Conservation (phyloP, 768 basidiomycete species). For the Fistulinella prunicolor region DNA sequence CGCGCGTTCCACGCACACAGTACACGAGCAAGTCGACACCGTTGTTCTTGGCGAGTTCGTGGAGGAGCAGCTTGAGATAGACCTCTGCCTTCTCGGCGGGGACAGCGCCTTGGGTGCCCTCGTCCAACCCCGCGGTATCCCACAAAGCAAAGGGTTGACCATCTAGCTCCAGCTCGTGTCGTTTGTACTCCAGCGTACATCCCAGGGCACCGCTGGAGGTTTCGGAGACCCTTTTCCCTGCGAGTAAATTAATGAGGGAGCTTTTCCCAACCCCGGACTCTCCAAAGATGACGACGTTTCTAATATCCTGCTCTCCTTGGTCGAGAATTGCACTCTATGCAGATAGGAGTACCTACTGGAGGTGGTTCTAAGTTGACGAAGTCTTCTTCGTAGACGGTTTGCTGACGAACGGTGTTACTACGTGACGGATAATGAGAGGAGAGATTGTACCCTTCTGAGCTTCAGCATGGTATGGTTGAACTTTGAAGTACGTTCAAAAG, state of each 20-base stretch:
- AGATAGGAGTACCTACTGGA: conserved; percentile 10
- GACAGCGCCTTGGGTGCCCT: conserved; percentile 25
- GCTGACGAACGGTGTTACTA: conserved; percentile 14
- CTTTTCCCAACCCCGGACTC: conserved; percentile 44
- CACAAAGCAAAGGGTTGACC: conserved; percentile 24
- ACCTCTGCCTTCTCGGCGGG: conserved; percentile 30
- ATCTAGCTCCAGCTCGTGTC: conserved; percentile 22
- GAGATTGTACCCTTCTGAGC: conserved; percentile 14
- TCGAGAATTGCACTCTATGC: not conserved
- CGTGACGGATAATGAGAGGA: not conserved
- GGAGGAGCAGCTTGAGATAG: conserved; percentile 35
- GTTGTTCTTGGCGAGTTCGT: conserved; percentile 30
- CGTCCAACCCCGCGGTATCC: conserved; percentile 37
- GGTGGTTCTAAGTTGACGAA: not conserved
- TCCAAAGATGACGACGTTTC: conserved; percentile 42
- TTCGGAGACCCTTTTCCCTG: conserved; percentile 21
- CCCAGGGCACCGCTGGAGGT: conserved; percentile 34
- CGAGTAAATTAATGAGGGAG: conserved; percentile 43
- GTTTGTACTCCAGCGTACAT: conserved; percentile 33
- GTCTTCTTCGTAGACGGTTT: conserved; percentile 2
- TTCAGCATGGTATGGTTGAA: conserved; percentile 6
- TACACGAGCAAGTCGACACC: conserved; percentile 42
- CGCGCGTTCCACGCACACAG: conserved; percentile 39
- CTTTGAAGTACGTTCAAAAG: too few species aligned
- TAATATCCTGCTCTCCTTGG: conserved; percentile 14